Percentiles rank a stretch among this genome's conserved stretches.
These are phyloP conservation scores for Neurospora sp. DNA, from an alignment of 495 filamentous ascomycete species.

Conservation along the genomic window DNA sequence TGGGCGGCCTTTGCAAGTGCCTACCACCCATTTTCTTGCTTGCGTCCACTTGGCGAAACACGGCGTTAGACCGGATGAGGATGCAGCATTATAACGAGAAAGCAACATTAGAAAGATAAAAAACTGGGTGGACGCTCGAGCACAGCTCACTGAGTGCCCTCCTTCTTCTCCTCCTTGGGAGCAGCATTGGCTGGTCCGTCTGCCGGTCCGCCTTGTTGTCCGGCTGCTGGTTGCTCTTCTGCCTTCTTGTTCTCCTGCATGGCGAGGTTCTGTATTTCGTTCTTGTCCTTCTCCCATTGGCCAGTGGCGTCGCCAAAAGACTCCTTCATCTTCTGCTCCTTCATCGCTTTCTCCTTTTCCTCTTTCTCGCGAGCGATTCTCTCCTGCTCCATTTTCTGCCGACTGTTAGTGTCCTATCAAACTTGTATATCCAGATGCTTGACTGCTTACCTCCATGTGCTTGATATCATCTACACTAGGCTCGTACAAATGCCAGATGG, in stretches of 20 bases:
- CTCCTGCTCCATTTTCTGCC: constrained; percentile 77
- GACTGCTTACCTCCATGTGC: constrained; percentile 70
- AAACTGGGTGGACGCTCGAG: neutral
- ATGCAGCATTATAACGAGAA: neutral
- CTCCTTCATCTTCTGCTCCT: constrained; percentile 57
- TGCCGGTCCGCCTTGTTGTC: constrained; percentile 5
- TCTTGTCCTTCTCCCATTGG: constrained; percentile 79
- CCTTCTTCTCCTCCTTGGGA: constrained; percentile 2
- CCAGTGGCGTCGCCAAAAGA: constrained; percentile 57
- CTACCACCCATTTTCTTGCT: neutral
- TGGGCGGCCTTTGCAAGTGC: neutral
- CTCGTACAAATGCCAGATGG: constrained; percentile 99
- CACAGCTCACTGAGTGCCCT: neutral
- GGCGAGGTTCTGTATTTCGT: constrained; percentile 58
- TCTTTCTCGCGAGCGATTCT: constrained; percentile 60
- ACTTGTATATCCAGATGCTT: neutral
- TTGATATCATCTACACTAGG: constrained; percentile 93
- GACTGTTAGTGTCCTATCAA: constrained; percentile 9
- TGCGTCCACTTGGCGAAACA: neutral
- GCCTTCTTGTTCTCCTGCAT: constrained; percentile 39
- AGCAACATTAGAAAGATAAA: neutral
- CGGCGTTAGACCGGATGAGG: neutral
- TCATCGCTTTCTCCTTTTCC: constrained; percentile 58
- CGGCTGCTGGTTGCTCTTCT: constrained; percentile 5
- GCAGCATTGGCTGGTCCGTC: constrained; percentile 1